Percentiles rank a stretch among this genome's conserved stretches.
phyloP scores from a whole-genome alignment of 371 early-diverging fungal genomes.

The Mortierella sp. region DNA sequence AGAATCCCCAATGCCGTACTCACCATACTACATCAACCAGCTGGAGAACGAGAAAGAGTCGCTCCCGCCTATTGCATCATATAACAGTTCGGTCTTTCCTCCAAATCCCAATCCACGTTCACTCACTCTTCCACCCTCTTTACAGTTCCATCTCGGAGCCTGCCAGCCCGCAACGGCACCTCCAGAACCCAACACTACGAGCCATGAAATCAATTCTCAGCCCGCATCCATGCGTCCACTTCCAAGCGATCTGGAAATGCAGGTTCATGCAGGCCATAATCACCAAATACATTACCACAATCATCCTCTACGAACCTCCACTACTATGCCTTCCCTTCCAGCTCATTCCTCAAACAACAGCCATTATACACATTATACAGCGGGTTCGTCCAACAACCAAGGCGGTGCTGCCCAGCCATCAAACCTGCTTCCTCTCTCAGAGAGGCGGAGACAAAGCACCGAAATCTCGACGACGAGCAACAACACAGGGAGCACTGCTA shows the following conservation, averaged over 20 bases:
- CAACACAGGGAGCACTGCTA: too few relatives aligned
- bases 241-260: conserved; percentile 23
- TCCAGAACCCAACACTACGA: not conserved
- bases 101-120: not conserved
- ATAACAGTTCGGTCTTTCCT: not conserved
- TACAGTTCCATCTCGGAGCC: not conserved
- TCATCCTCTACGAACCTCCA: not conserved
- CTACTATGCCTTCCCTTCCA: not conserved
- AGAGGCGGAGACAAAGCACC: too few relatives aligned
- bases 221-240: conserved; percentile 10
- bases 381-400: too few relatives aligned
- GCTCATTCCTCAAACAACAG: too few relatives aligned
- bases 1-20: too few relatives aligned
- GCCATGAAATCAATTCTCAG: not conserved
- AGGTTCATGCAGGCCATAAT: conserved; percentile 1
- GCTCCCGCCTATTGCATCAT: not conserved
- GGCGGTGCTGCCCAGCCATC: too few relatives aligned
- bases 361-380: too few relatives aligned
- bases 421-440: too few relatives aligned
- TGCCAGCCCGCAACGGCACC: conserved; percentile 2
- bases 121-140: too few relatives aligned
- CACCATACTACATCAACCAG: too few relatives aligned
- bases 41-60: not conserved
- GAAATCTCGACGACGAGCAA: too few relatives aligned
- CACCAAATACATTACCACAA: not conserved